phyloP scores from a whole-genome alignment of 1,284 basidiomycete genomes.

The Anthracocystis walkeri region DNA sequence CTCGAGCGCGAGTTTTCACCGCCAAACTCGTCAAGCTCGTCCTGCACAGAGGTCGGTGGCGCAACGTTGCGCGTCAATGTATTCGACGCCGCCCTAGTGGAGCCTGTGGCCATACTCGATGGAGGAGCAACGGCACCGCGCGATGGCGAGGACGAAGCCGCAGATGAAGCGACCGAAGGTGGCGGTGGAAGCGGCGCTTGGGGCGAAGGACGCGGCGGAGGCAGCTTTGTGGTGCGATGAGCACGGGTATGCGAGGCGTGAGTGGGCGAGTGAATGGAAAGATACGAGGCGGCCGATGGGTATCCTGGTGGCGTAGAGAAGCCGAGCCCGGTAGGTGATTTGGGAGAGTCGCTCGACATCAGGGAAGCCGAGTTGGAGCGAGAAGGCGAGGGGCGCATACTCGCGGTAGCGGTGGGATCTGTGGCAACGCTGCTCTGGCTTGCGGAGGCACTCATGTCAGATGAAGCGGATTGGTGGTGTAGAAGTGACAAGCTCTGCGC shows the following conservation, averaged over 20 bases:
- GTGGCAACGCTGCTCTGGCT: conserved; percentile 34
- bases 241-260: conserved; percentile 12
- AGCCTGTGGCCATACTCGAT: not conserved
- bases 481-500: conserved; percentile 15
- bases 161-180: conserved; percentile 28
- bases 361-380: conserved; percentile 28
- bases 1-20: conserved; percentile 12
- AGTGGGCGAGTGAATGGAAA: conserved; percentile 32
- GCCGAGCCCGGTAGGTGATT: conserved; percentile 37
- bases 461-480: conserved; percentile 9
- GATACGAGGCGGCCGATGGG: conserved; percentile 32
- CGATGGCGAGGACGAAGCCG: conserved; percentile 10
- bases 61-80: conserved; percentile 12
- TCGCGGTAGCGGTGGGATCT: conserved; percentile 11
- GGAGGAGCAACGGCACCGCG: not conserved
- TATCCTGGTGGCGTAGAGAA: conserved; percentile 23
- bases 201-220: conserved; percentile 46
- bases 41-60: conserved; percentile 2
- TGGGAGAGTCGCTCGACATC: conserved; percentile 25
- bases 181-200: conserved; percentile 50
- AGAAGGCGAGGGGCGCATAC: conserved; percentile 29
- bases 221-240: conserved; percentile 30
- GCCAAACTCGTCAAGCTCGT: conserved; percentile 20
- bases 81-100: conserved; percentile 7
- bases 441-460: conserved; percentile 27